phyloP scores from a whole-genome alignment of 2,329 filamentous ascomycete genomes.

The Didymella pomorum region DNA sequence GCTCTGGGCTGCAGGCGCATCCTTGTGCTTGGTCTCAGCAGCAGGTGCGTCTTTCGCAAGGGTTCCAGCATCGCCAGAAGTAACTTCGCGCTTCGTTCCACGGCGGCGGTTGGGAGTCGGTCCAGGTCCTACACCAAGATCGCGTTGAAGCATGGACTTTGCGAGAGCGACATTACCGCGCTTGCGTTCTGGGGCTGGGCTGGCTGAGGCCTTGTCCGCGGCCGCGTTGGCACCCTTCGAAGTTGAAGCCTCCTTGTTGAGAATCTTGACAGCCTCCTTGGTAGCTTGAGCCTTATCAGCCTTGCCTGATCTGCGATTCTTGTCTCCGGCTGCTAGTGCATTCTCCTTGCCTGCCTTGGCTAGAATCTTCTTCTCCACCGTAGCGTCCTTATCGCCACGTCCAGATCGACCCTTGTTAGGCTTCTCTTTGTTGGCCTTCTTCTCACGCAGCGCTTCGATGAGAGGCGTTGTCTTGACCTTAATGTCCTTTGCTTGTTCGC shows the following conservation, averaged over 20 bases:
- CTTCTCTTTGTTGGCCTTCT: slow-evolving; percentile 78
- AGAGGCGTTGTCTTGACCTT: slow-evolving; percentile 85
- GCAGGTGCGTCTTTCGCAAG: slow-evolving; percentile 39
- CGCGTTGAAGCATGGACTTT: slow-evolving; percentile 68
- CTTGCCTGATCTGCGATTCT: slow-evolving; percentile 48
- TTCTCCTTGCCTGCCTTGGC: slow-evolving; percentile 47
- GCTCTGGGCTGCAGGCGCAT: slow-evolving; percentile 26
- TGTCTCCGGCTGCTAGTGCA: slow-evolving; percentile 44
- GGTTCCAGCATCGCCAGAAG: slow-evolving; percentile 30
- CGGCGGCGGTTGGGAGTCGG: slow-evolving; percentile 53
- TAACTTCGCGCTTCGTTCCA: slow-evolving; percentile 49
- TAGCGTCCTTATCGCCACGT: slow-evolving; percentile 66
- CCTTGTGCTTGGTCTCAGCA: slow-evolving; percentile 42
- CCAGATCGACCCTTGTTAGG: slow-evolving; percentile 64
- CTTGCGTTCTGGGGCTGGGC: slow-evolving; percentile 57
- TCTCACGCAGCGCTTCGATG: slow-evolving; percentile 88
- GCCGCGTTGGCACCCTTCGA: slow-evolving; percentile 39
- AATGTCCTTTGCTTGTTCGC: slow-evolving; percentile 61
- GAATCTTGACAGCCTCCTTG: slow-evolving; percentile 68
- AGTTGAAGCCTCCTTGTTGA: slow-evolving; percentile 59
- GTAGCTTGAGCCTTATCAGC: slow-evolving; percentile 69
- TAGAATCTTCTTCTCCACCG: slow-evolving; percentile 53
- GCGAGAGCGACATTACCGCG: slow-evolving; percentile 62
- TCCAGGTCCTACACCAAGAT: slow-evolving; percentile 62
- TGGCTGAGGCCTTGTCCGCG: slow-evolving; percentile 50